Conservation (phyloP, 139 green algal species). For the Zygnema circumcarinatum region DNA sequence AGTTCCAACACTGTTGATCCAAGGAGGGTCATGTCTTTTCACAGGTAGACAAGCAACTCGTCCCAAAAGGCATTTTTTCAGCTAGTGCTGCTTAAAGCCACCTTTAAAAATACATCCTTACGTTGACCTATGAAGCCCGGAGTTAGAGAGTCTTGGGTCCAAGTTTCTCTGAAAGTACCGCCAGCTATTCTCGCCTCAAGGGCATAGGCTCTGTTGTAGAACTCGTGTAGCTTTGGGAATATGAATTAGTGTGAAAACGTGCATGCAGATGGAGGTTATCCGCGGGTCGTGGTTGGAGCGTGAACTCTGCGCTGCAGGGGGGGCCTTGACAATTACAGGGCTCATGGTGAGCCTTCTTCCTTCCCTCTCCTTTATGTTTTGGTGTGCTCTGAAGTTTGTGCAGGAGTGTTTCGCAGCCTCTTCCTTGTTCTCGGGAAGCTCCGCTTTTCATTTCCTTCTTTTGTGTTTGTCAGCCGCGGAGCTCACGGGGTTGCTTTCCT, state of each 20-base stretch:
- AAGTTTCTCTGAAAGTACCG: no score
- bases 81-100: no score
- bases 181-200: no score
- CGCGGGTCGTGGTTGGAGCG: conserved; percentile 31
- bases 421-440: background rate
- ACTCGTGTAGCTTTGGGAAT: no score
- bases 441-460: background rate
- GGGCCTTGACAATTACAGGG: conserved; percentile 37
- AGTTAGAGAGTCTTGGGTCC: no score
- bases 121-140: no score
- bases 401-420: background rate
- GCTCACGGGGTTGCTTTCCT: background rate
- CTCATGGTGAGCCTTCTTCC: conserved; percentile 37
- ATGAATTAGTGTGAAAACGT: no score
- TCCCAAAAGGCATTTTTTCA: no score
- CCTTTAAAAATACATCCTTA: no score
- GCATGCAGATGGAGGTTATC: conserved; percentile 1
- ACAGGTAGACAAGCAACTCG: background rate
- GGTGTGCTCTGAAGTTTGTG: background rate
- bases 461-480: background rate
- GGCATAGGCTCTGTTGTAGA: no score
- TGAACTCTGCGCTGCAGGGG: conserved; percentile 19
- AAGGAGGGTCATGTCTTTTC: background rate
- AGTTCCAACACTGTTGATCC: background rate
- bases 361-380: background rate